phyloP scores from a whole-genome alignment of 495 filamentous ascomycete species.

The Cercophora sp. region DNA sequence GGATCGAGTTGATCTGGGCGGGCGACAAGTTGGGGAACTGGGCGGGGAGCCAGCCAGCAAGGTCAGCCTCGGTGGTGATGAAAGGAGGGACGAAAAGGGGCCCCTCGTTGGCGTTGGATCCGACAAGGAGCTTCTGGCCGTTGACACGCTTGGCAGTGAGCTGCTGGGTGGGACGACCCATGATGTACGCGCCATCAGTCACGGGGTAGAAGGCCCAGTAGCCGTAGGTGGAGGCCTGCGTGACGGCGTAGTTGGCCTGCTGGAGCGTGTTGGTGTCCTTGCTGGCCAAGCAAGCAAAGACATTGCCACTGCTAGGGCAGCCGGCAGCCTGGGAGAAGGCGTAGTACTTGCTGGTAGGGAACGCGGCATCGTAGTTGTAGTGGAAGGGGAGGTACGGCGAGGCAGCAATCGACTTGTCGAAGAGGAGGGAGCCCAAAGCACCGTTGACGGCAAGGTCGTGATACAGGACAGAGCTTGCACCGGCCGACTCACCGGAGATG shows the following conservation, averaged over 20 bases:
- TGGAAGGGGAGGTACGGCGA: constrained; percentile 30
- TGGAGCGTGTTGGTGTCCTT: constrained; percentile 50
- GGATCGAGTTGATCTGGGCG: constrained; percentile 39
- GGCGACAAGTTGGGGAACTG: constrained; percentile 48
- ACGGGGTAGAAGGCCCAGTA: constrained; percentile 56
- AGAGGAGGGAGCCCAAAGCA: constrained; percentile 23
- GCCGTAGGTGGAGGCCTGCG: constrained; percentile 33
- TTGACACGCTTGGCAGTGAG: constrained; percentile 48
- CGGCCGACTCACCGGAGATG: constrained; percentile 65
- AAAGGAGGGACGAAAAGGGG: constrained; percentile 34
- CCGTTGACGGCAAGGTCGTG: constrained; percentile 24
- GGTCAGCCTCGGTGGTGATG: constrained; percentile 45
- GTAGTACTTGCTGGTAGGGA: constrained; percentile 48
- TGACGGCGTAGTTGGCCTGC: constrained; percentile 49
- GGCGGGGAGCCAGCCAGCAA: constrained; percentile 40
- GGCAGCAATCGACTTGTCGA: constrained; percentile 24
- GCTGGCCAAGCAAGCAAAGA: constrained; percentile 51
- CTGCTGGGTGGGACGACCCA: constrained; percentile 49
- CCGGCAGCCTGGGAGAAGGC: constrained; percentile 51
- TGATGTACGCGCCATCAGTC: constrained; percentile 55
- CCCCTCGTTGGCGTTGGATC: constrained; percentile 54
- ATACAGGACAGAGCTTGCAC: constrained; percentile 41
- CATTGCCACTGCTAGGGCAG: constrained; percentile 40
- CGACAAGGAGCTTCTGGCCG: constrained; percentile 48
- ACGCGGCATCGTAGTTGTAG: constrained; percentile 40